phyloP scores from a whole-genome alignment of 2,329 filamentous ascomycete genomes.

The Diplocarpon mali region DNA sequence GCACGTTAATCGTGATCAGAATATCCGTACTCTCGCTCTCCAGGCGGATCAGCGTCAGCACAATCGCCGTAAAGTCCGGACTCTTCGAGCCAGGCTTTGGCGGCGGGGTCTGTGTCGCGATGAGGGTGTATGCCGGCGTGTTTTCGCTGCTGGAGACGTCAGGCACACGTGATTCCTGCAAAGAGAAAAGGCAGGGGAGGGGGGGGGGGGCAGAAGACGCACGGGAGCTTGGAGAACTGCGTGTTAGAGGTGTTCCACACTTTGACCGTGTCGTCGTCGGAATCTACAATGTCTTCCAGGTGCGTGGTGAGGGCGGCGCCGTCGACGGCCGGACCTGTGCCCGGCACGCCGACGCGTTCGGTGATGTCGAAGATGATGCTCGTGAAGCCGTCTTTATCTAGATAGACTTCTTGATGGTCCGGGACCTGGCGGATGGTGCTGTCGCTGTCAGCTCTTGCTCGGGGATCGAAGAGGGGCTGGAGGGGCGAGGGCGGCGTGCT shows the following conservation, averaged over 20 bases:
- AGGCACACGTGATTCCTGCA: conserved; percentile 8
- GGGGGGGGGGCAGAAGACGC: conserved; percentile 4
- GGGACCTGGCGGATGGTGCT: conserved; percentile 66
- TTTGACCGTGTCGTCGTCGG: conserved; percentile 50
- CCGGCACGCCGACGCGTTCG: conserved; percentile 56
- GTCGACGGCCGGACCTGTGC: conserved; percentile 47
- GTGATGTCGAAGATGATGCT: conserved; percentile 86
- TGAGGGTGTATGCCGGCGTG: conserved; percentile 56
- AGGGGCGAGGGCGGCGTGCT: conserved; percentile 1
- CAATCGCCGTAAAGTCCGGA: conserved; percentile 57
- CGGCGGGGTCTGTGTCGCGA: conserved; percentile 50
- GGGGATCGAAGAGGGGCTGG: not conserved
- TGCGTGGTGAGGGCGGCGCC: conserved; percentile 60
- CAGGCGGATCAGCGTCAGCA: conserved; percentile 67
- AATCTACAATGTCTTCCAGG: conserved; percentile 57
- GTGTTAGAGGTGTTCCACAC: conserved; percentile 56
- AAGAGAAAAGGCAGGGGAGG: not conserved
- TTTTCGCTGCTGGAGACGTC: conserved; percentile 29
- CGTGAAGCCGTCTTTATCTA: conserved; percentile 73
- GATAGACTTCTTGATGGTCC: conserved; percentile 86
- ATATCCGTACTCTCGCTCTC: conserved; percentile 69
- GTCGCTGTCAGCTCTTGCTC: not conserved
- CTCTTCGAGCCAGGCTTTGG: conserved; percentile 26
- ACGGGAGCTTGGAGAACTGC: conserved; percentile 41
- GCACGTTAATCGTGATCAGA: conserved; percentile 78